Evolutionary conservation across 2,329 filamentous ascomycete species (phyloP).

Genomic region (Pseudogymnoascus sp.): DNA sequence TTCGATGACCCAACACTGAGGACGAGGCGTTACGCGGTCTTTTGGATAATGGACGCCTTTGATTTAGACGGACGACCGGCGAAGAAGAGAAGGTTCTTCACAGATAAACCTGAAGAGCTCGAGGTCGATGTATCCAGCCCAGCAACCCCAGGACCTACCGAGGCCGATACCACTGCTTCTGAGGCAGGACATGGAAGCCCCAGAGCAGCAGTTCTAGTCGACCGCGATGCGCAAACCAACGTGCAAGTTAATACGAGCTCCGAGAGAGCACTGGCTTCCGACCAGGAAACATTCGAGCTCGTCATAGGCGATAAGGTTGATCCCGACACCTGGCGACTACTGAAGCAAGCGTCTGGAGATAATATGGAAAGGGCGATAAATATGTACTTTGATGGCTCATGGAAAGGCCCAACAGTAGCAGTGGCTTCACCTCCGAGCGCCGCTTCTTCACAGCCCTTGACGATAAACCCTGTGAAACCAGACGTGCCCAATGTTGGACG

Average conservation of each 20-base stretch:
- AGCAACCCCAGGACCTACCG: not conserved
- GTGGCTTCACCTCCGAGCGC: slow-evolving; percentile 1
- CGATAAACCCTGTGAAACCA: slow-evolving; percentile 21
- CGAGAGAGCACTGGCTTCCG: slow-evolving; percentile 35
- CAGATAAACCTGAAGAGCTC: slow-evolving; percentile 26
- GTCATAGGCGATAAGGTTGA: slow-evolving; percentile 52
- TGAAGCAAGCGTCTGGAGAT: slow-evolving; percentile 47
- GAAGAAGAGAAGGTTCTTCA: slow-evolving; percentile 42
- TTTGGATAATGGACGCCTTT: slow-evolving; percentile 28
- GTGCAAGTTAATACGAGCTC: slow-evolving; percentile 23
- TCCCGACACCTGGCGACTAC: slow-evolving; percentile 38
- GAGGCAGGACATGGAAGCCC: not conserved
- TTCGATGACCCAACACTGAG: not conserved
- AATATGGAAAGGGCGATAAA: slow-evolving; percentile 57
- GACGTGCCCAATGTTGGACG: slow-evolving; percentile 21
- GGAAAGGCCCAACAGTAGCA: slow-evolving; percentile 37
- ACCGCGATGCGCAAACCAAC: not conserved
- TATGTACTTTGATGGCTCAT: slow-evolving; percentile 64
- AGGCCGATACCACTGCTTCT: not conserved
- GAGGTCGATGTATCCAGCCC: slow-evolving; percentile 19
- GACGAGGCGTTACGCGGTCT: not conserved
- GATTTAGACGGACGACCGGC: slow-evolving; percentile 36
- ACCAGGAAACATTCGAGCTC: slow-evolving; percentile 48
- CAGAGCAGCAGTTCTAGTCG: not conserved
- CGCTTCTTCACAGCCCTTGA: slow-evolving; percentile 16